Evolutionary conservation across 441 rosid species (phyloP).

Genomic region (Erodium trifolium): DNA sequence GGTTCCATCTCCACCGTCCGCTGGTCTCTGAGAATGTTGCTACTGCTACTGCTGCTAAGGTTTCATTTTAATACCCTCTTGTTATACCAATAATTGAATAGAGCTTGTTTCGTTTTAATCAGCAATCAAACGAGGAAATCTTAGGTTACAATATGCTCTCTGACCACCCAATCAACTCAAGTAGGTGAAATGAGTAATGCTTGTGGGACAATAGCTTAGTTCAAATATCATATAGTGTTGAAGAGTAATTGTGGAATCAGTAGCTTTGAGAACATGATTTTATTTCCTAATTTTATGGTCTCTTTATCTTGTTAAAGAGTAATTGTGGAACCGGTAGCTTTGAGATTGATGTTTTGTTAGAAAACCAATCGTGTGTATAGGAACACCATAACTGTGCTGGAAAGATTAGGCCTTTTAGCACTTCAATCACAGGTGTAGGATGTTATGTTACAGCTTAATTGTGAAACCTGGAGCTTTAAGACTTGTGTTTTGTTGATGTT

Average conservation of each 20-base stretch:
- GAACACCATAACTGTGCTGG: not conserved
- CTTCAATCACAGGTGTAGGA: no score
- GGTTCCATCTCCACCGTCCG: constrained; percentile 37
- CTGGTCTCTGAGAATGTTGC: constrained; percentile 25
- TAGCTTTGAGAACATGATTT: not conserved
- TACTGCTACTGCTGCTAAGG: not conserved
- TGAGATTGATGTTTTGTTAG: not conserved
- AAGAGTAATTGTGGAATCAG: no score
- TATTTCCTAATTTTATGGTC: no score
- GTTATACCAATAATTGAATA: no score
- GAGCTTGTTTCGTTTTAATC: no score
- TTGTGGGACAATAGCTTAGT: not conserved
- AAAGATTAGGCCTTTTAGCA: not conserved
- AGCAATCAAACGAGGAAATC: no score
- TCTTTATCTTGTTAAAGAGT: not conserved
- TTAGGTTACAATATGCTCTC: no score
- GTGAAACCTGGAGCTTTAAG: no score
- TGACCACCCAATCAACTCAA: no score
- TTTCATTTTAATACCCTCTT: not conserved
- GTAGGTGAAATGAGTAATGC: not conserved
- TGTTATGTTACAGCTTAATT: no score
- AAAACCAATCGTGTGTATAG: not conserved
- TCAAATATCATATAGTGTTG: not conserved
- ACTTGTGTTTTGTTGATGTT: no score
- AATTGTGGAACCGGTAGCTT: not conserved